phyloP scores from a whole-genome alignment of 257 asterid species.

The Fraxinus excelsior region DNA sequence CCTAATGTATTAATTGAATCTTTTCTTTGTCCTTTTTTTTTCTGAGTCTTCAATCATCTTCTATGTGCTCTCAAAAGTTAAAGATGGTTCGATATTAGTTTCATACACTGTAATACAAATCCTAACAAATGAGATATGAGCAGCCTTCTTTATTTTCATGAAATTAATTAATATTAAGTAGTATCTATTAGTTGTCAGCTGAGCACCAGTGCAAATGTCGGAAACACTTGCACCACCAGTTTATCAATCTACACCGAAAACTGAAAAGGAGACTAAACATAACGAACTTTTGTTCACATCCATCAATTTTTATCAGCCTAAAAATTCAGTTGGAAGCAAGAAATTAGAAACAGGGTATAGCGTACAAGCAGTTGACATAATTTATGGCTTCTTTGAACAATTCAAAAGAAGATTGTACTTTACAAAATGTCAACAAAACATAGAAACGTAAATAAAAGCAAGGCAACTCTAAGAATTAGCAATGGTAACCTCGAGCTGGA shows the following conservation, averaged over 20 bases:
- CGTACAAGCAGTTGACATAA: conserved; percentile 19
- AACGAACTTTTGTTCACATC: conserved; percentile 15
- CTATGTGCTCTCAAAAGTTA: not conserved
- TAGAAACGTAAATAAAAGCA: too few relatives aligned
- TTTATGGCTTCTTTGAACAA: conserved; percentile 56
- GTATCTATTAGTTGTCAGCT: conserved; percentile 4
- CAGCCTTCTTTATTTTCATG: conserved; percentile 6
- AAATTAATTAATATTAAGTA: not conserved
- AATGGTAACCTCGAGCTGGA: too few relatives aligned
- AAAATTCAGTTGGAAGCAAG: conserved; percentile 43
- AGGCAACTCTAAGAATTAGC: too few relatives aligned
- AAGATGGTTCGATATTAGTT: not conserved
- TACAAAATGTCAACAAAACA: too few relatives aligned
- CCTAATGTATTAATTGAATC: conserved; percentile 5
- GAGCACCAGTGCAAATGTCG: conserved; percentile 3
- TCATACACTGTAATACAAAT: not conserved
- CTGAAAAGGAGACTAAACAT: conserved; percentile 11
- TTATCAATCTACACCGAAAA: not conserved
- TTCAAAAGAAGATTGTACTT: conserved; percentile 51
- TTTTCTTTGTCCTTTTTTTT: not conserved
- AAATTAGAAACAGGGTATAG: conserved; percentile 16
- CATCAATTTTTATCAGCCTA: conserved; percentile 25
- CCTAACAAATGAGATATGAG: not conserved
- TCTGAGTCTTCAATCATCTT: not conserved
- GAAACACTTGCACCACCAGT: conserved; percentile 7